Evolutionary conservation across 2,329 filamentous ascomycete genomes (phyloP), one percentile per base, ranked within the genome.

Genomic region (Plectosphaerella sp.): DNA sequence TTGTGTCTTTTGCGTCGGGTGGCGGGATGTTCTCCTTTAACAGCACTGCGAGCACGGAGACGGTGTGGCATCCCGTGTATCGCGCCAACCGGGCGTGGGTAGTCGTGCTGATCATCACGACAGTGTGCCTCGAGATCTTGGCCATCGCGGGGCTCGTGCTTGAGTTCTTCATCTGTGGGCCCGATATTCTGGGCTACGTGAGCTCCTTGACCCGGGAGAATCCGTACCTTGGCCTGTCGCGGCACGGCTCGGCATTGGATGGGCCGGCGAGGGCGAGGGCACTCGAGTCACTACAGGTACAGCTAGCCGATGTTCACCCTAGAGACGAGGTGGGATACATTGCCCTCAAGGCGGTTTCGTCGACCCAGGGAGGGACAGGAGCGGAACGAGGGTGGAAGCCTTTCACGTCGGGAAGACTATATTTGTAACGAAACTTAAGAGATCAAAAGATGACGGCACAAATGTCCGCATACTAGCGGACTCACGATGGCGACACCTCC

Each of bases 161-260:
- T 0, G 25, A 18, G 14, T 53, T 24, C 1, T 18, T 53, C 20
- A 53, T 47, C 18, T 36, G 36, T 10, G 49, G 36, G 1, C 48
- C 52, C 14, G 52, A 53, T 20, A 24, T 53, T 1, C 43, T 53
- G 0, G 49, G 43, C 6, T 53, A 42, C 28, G 45, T 48, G 2
- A 53, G 48, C 4, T 51, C 52, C 10, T 22, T 53, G 33, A 50
- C 49, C 11, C 28, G 48, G 1, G 52, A 51, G 11, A 53, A 51
- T 8, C 1, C 3, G 4, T 41, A 22, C 20, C 25, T 48, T 11
- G 35, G 43, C 7, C 28, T 47, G 18, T 37, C n/a, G 18, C 18
- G 22, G 3, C 36, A 28, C 1, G 52, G 48, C 5, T 51, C 48
- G 14, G 22, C n/a, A 3, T n/a, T 51, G 2, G 43, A 9, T 14